Evolutionary conservation across 768 basidiomycete genomes (phyloP).

Genomic region (Leccinum sublutescens): DNA sequence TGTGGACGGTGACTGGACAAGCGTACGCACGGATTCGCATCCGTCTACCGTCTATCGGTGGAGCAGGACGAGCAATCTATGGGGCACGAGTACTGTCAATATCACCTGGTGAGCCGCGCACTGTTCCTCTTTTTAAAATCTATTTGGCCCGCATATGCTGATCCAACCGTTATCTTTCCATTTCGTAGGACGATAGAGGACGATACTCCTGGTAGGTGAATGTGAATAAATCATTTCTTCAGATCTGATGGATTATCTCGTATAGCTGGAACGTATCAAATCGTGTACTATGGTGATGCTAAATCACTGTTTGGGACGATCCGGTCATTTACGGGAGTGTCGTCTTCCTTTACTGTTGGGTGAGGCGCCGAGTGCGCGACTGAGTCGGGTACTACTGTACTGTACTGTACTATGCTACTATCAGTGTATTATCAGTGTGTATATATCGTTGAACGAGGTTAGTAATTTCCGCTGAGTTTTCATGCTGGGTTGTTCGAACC

Average conservation of each 20-base stretch:
- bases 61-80: conserved; percentile 50
- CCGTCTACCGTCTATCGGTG: conserved; percentile 71
- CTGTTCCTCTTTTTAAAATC: not conserved
- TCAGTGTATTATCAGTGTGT: not conserved
- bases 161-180: not conserved
- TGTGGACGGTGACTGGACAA: conserved; percentile 48
- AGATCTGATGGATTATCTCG: not conserved
- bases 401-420: not conserved
- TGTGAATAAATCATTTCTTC: not conserved
- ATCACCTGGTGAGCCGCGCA: not conserved
- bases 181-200: conserved; percentile 57
- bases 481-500: not conserved
- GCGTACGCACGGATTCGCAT: conserved; percentile 72
- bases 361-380: conserved; percentile 4
- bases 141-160: conserved; percentile 10
- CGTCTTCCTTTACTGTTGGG: conserved; percentile 57
- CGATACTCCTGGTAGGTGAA: conserved; percentile 39
- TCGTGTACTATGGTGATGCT: conserved; percentile 74
- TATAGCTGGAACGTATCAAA: conserved; percentile 66
- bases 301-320: conserved; percentile 66
- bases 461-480: not conserved
- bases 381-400: not conserved
- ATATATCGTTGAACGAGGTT: not conserved
- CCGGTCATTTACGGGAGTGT: conserved; percentile 58
- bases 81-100: too few species aligned